phyloP scores from a whole-genome alignment of 805 yeast species.

The Trichomonascus vanleenenianus region DNA sequence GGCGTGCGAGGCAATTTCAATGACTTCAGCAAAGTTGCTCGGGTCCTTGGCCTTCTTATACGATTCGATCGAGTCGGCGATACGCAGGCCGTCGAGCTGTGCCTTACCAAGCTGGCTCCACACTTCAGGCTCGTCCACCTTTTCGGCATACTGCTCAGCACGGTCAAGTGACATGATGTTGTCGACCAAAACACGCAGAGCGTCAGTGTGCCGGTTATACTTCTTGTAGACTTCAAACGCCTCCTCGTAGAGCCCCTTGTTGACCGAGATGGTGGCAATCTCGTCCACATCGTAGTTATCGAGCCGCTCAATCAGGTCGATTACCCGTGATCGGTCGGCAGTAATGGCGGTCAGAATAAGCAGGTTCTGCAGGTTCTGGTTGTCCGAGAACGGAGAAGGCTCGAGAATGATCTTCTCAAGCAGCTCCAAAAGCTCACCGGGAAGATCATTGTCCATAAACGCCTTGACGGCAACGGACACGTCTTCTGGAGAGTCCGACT shows the following conservation, averaged over 20 bases:
- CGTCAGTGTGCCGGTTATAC: slow-evolving; percentile 67
- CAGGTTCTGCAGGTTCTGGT: slow-evolving; percentile 90
- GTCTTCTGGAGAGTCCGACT: slow-evolving; percentile 86
- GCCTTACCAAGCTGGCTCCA: slow-evolving; percentile 97
- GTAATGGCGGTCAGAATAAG: slow-evolving; percentile 90
- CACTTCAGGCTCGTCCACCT: slow-evolving; percentile 72
- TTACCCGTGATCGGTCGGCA: slow-evolving; percentile 83
- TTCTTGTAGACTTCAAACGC: slow-evolving; percentile 89
- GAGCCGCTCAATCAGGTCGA: slow-evolving; percentile 75
- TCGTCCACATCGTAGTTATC: slow-evolving; percentile 90
- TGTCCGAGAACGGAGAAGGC: slow-evolving; percentile 95
- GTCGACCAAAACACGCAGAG: slow-evolving; percentile 85
- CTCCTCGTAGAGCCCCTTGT: slow-evolving; percentile 83
- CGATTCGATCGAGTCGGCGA: slow-evolving; percentile 85
- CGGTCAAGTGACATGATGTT: slow-evolving; percentile 91
- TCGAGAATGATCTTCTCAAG: slow-evolving; percentile 93
- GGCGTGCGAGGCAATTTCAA: slow-evolving; percentile 91
- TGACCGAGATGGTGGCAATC: slow-evolving; percentile 87
- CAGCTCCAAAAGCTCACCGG: slow-evolving; percentile 86
- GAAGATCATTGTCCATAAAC: slow-evolving; percentile 91
- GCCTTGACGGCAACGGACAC: slow-evolving; percentile 90
- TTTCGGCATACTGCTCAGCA: slow-evolving; percentile 89
- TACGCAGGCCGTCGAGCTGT: slow-evolving; percentile 86
- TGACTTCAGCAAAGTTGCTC: slow-evolving; percentile 79
- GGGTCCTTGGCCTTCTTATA: slow-evolving; percentile 91